Conservation (phyloP, 352 stramenopile genomes). For the Phytopythium sindhum region DNA sequence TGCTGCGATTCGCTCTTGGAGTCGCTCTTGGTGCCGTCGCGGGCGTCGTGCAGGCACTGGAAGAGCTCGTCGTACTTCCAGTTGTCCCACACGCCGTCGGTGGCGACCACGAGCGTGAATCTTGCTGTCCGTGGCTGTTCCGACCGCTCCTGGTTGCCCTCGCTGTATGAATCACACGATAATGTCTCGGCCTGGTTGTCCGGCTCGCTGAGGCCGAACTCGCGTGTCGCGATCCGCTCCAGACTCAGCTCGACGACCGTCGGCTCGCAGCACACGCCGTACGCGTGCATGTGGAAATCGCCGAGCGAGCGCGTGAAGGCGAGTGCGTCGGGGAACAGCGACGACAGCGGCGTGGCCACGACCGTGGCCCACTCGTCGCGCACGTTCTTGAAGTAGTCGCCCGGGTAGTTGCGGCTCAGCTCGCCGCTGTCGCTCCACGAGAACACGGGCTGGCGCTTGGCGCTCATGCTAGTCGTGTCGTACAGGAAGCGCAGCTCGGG, state of each 20-base stretch:
- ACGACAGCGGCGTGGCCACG: constrained; percentile 60
- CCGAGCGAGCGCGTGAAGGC: constrained; percentile 87
- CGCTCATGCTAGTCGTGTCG: constrained; percentile 44
- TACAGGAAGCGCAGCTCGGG: constrained; percentile 85
- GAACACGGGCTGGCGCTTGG: constrained; percentile 38
- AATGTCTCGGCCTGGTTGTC: constrained; percentile 12
- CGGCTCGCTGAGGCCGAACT: constrained; percentile 21
- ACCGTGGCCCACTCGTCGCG: constrained; percentile 89
- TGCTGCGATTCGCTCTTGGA: constrained; percentile 8
- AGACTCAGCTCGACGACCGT: constrained; percentile 55
- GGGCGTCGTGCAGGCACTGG: constrained; percentile 31
- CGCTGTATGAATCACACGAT: not conserved
- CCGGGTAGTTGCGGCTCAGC: constrained; percentile 31
- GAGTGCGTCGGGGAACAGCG: constrained; percentile 73
- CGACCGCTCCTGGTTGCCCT: constrained; percentile 5
- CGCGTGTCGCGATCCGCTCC: constrained; percentile 24
- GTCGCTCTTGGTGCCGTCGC: constrained; percentile 7
- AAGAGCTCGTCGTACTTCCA: constrained; percentile 82
- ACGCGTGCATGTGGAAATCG: constrained; percentile 87
- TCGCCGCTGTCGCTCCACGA: constrained; percentile 26
- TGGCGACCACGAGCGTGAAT: constrained; percentile 68
- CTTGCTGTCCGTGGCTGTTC: constrained; percentile 9
- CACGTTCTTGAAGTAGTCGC: constrained; percentile 91
- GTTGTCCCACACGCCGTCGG: constrained; percentile 88
- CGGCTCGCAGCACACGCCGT: constrained; percentile 68